Base-by-base conservation (phyloP, 2,329 filamentous ascomycete species). In the Didymella segeticola region DNA sequence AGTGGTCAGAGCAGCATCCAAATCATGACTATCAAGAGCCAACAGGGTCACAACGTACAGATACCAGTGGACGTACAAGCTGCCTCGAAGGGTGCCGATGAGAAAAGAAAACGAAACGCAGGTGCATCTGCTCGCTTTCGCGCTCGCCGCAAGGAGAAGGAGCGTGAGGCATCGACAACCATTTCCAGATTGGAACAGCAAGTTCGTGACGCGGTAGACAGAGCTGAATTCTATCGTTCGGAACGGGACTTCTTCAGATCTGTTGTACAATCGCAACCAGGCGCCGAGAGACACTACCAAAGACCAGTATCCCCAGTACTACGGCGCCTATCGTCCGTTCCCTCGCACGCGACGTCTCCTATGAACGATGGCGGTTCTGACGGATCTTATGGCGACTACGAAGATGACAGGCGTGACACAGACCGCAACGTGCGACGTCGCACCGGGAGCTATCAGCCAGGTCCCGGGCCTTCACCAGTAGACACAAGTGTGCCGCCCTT, bases 51-150 rank as follows among this genome's bases (percentile, higher is more conserved):
- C 38, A 77, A 78, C 30, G 80, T 83, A 48, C 79, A 82, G 58
- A 85, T 93, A 42, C 87, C 88, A 12, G 86, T 93, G 9, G 91
- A 96, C 70, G 86, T 90, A 36, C 89, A 91, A 62, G 89, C 91
- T 64, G 91, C 89, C 11, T 96, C 91, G 11, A 88, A 87, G 62
- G 86, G 90, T 64, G 89, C 90, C 31, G 90, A 95, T 67, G 90
- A 96, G 73, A 96, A 95, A 76, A 83, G 91, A 50, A 88, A 89
- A 72, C 85, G 91, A 45, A 96, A 96, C 68, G 91, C 91, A 33
- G 89, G 89, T 41, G 91, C 91, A 5, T 96, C 91, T 51, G 90
- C 90, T 41, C 83, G 91, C 54, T 95, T 96, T 61, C 84, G 91
- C 49, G 86, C 87, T 68, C 84, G 92, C 55, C 87, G 91, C 68